Conservation (phyloP, 805 yeast genomes). For the Isabelozyma pseudorhagii region DNA sequence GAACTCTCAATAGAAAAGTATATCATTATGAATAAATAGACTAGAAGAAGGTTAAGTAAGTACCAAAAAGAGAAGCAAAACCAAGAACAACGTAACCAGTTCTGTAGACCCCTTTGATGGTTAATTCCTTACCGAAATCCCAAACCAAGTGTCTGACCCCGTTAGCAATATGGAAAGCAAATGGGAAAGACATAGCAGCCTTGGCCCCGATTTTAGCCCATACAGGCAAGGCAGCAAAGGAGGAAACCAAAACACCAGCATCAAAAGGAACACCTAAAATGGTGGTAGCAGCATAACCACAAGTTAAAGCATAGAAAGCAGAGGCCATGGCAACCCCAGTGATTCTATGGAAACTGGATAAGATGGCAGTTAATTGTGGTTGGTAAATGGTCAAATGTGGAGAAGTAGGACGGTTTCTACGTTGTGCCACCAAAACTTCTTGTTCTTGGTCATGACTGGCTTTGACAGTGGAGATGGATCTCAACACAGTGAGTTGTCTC, state of each 20-base stretch:
- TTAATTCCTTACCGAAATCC: conserved; percentile 83
- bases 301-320: conserved; percentile 74
- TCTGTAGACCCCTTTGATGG: conserved; percentile 83
- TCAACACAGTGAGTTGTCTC: conserved; percentile 6
- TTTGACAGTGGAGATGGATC: conserved; percentile 30
- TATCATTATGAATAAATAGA: conserved; percentile 1
- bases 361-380: conserved; percentile 81
- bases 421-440: conserved; percentile 70
- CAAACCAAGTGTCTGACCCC: conserved; percentile 93
- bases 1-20: background rate
- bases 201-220: conserved; percentile 62
- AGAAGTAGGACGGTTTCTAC: conserved; percentile 83
- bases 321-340: conserved; percentile 82
- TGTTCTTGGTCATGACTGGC: conserved; percentile 65
- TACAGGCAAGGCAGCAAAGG: conserved; percentile 63
- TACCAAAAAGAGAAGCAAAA: conserved; percentile 53
- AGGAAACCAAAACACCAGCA: conserved; percentile 48
- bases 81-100: conserved; percentile 87
- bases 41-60: conserved; percentile 49
- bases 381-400: conserved; percentile 89
- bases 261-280: conserved; percentile 55
- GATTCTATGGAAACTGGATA: conserved; percentile 83
- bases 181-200: conserved; percentile 73
- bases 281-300: conserved; percentile 70
- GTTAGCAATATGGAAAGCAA: conserved; percentile 80